Percentiles rank a stretch among this genome's conserved stretches.
Conservation (phyloP, 441 rosid species). For the Arabidopsis hybrid region DNA sequence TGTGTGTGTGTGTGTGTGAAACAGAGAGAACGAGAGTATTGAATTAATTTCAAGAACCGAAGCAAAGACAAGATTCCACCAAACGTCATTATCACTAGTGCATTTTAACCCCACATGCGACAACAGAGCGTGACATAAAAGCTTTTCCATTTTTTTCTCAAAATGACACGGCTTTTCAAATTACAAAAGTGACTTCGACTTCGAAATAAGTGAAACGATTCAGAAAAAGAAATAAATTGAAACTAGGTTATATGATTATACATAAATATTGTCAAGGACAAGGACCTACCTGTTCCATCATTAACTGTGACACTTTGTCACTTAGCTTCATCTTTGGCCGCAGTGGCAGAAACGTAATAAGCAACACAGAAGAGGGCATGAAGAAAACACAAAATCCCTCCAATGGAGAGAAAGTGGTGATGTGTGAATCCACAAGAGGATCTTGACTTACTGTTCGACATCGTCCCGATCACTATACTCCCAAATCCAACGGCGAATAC, state of each 20-base stretch:
- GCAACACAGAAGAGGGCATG: slow-evolving; percentile 84
- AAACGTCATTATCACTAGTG: slow-evolving; percentile 27
- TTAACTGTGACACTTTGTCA: slow-evolving; percentile 26
- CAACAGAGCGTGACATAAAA: slow-evolving; percentile 45
- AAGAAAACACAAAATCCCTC: slow-evolving; percentile 85
- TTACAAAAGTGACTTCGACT: slow-evolving; percentile 36
- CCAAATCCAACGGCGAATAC: slow-evolving; percentile 76
- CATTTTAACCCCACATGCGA: slow-evolving; percentile 38
- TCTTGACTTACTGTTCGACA: slow-evolving; percentile 76
- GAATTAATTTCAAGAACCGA: slow-evolving; percentile 30
- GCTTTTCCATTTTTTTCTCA: slow-evolving; percentile 1
- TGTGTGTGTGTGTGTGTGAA: slow-evolving; percentile 25
- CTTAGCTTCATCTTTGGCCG: slow-evolving; percentile 58
- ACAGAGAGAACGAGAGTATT: slow-evolving; percentile 15
- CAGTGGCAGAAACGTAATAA: slow-evolving; percentile 81
- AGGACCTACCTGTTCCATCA: slow-evolving; percentile 37
- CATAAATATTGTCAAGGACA: slow-evolving; percentile 32
- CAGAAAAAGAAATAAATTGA: background rate
- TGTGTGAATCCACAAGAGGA: slow-evolving; percentile 85
- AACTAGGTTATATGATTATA: slow-evolving; percentile 15
- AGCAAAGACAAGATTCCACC: slow-evolving; percentile 41
- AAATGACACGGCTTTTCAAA: slow-evolving; percentile 40
- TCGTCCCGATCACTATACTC: slow-evolving; percentile 76
- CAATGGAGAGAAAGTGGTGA: slow-evolving; percentile 83
- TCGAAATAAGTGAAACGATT: background rate